Evolutionary conservation across 768 basidiomycete genomes (phyloP).

Genomic region (Candolleomyces eurysporus): DNA sequence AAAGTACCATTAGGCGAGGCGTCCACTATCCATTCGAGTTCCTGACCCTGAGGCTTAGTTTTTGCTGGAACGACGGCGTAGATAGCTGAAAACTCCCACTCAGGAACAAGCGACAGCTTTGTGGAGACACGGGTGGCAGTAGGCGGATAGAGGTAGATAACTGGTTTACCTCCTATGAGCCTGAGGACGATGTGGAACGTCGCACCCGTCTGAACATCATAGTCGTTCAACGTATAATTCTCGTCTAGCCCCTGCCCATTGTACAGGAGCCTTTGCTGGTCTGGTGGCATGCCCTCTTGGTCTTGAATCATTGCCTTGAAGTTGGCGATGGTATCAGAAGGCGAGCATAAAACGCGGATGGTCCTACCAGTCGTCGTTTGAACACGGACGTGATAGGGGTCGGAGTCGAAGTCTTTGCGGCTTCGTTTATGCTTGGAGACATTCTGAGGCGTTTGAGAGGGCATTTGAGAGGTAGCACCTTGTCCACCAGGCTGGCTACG

Average conservation of each 20-base stretch:
- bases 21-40: conserved; percentile 31
- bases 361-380: conserved; percentile 17
- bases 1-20: conserved; percentile 27
- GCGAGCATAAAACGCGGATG: conserved; percentile 9
- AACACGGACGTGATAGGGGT: conserved; percentile 3
- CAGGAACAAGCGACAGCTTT: conserved; percentile 25
- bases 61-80: conserved; percentile 32
- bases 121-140: conserved; percentile 23
- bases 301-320: conserved; percentile 25
- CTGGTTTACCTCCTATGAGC: conserved; percentile 44
- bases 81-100: conserved; percentile 33
- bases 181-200: conserved; percentile 66
- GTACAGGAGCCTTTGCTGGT: conserved; percentile 75
- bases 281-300: conserved; percentile 50
- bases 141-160: conserved; percentile 37
- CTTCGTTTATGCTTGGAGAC: not conserved
- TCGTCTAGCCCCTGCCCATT: conserved; percentile 80
- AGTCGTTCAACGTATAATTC: conserved; percentile 62
- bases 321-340: conserved; percentile 17
- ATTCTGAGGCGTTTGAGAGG: not conserved
- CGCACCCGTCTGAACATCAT: conserved; percentile 74
- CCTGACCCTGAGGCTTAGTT: conserved; percentile 13
- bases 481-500: not conserved
- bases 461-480: not conserved
- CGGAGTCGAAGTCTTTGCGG: not conserved